Base-by-base conservation (phyloP, 2,329 filamentous ascomycete species). In the Penicillium sp. region DNA sequence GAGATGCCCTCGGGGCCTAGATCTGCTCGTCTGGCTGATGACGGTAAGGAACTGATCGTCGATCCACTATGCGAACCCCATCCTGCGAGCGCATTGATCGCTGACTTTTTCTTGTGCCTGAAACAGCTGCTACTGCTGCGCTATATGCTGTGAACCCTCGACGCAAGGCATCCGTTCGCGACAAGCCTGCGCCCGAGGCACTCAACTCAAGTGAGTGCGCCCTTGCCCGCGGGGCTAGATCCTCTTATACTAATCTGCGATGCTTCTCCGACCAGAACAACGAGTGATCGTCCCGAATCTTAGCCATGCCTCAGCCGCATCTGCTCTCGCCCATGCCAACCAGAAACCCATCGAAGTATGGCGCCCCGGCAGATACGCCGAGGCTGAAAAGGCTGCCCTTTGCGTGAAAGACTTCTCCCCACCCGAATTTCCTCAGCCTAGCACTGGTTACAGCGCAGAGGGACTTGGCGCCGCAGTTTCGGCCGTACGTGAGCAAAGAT, bases 401-500 rank as follows among this genome's bases (percentile, higher is more conserved):
- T 70, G 81, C 29, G 84, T 82, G 21, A 81, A 83, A 60, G 80
- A 85, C 64, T 84, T 84, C 63, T 82, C 82, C 65, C 47, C 58
- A 10, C 54, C 63, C 9, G 64, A 66, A 45, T 43, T 57, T 10
- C 51, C 62, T 5, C 53, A 55, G 24, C 45, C 54, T 7, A 46
- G 53, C 31, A 83, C 85, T 8, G 77, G 85, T 52, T 74, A 81
- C 50, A 88, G 82, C 65, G 75, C 82, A 12, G 82, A 85, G 45
- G 87, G 88, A 33, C 85, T 87, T 46, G 89, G 88, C 67, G 89
- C 90, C 44, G 90, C 90, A 4, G 67, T 90, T 9, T 74, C 89
- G 24, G 89, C 89, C 18, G 59, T 65, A 6, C 62, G 66, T 41
- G 69, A 71, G 43, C 63, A 61, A 28, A 62, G 59, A 39, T 47